phyloP scores from a whole-genome alignment of 768 basidiomycete genomes.

The Suillus plorans region DNA sequence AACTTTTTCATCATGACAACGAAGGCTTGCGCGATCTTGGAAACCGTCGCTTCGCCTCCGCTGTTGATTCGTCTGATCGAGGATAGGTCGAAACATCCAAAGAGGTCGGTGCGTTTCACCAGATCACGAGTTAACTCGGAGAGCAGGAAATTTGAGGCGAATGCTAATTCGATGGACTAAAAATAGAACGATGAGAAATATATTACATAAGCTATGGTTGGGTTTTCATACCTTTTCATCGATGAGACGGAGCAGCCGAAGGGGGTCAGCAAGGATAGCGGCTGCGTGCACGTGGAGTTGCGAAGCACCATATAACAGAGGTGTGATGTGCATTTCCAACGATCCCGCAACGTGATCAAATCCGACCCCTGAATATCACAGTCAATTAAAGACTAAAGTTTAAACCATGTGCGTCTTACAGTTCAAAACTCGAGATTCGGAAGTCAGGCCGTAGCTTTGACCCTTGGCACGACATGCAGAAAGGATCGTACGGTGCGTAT shows the following conservation, averaged over 20 bases:
- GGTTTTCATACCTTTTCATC: conserved; percentile 33
- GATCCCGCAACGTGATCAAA: conserved; percentile 48
- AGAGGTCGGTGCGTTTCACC: conserved; percentile 21
- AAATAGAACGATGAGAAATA: conserved; percentile 5
- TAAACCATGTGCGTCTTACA: conserved; percentile 23
- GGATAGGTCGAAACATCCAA: conserved; percentile 33
- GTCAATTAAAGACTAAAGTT: not conserved
- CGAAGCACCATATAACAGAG: conserved; percentile 31
- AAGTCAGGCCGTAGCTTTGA: conserved; percentile 33
- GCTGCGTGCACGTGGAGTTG: conserved; percentile 24
- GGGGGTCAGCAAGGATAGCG: conserved; percentile 24
- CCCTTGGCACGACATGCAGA: conserved; percentile 35
- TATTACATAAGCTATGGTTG: conserved; percentile 15
- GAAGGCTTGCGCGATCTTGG: too few species aligned
- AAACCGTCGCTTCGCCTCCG: conserved; percentile 36
- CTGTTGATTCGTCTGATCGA: conserved; percentile 37
- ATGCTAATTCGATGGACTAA: conserved; percentile 29
- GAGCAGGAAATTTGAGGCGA: conserved; percentile 45
- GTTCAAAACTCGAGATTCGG: conserved; percentile 37
- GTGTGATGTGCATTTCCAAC: conserved; percentile 41
- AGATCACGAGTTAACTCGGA: conserved; percentile 37
- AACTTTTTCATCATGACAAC: conserved; percentile 10
- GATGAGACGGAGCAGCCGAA: conserved; percentile 29
- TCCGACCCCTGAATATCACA: conserved; percentile 34
- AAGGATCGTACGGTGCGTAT: conserved; percentile 39